Evolutionary conservation across 768 basidiomycete species (phyloP).

Genomic region (Suillus subaureus): DNA sequence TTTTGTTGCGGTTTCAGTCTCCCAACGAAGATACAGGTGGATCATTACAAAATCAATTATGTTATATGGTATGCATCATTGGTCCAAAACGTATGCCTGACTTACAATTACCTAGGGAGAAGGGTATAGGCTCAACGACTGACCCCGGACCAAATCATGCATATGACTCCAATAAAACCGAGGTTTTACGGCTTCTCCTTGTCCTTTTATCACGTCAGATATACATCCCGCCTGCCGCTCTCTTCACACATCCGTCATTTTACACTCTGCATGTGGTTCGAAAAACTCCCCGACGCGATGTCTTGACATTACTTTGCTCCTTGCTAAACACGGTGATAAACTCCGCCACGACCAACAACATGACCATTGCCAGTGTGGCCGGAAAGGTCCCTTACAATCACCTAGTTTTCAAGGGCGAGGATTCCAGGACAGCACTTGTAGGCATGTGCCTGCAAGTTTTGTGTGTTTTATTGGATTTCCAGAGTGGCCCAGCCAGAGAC

Average conservation of each 20-base stretch:
- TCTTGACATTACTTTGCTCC: conserved; percentile 93
- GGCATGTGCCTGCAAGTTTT: conserved; percentile 78
- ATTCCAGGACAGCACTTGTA: conserved; percentile 71
- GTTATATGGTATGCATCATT: conserved; percentile 72
- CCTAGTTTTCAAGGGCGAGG: conserved; percentile 88
- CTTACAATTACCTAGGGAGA: conserved; percentile 65
- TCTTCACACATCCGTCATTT: conserved; percentile 73
- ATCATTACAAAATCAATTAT: conserved; percentile 84
- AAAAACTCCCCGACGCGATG: conserved; percentile 72
- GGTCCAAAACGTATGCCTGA: conserved; percentile 6
- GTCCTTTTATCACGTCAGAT: conserved; percentile 90
- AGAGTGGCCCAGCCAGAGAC: conserved; percentile 74
- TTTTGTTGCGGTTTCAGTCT: conserved; percentile 96
- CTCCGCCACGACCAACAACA: conserved; percentile 51
- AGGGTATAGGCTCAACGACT: conserved; percentile 87
- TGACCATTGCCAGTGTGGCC: conserved; percentile 66
- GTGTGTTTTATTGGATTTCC: conserved; percentile 77
- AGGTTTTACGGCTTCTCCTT: conserved; percentile 87
- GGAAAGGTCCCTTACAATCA: conserved; percentile 89
- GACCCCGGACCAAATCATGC: conserved; percentile 65
- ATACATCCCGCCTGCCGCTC: conserved; percentile 69
- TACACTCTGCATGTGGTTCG: conserved; percentile 82
- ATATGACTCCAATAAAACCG: conserved; percentile 81
- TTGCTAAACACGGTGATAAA: conserved; percentile 89
- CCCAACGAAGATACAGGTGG: conserved; percentile 72